phyloP scores from a whole-genome alignment of 352 stramenopile genomes.

The Thraustochytrium sp. region DNA sequence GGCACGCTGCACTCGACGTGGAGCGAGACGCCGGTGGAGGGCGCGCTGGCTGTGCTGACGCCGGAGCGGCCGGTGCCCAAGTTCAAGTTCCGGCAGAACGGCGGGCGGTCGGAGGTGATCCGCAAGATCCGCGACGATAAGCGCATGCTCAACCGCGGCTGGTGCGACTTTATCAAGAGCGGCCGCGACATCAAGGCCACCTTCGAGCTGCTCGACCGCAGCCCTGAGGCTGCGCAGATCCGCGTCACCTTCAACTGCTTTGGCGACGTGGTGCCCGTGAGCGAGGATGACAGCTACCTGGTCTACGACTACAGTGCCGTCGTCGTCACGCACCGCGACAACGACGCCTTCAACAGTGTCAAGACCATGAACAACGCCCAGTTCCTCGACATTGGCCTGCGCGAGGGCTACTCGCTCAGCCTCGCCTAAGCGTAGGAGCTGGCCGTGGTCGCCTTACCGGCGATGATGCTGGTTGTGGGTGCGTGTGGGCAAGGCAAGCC shows the following conservation, averaged over 20 bases:
- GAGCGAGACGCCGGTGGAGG: constrained; percentile 32
- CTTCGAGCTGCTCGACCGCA: constrained; percentile 19
- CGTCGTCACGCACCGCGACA: not conserved
- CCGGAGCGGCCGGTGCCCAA: constrained; percentile 24
- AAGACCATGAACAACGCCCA: constrained; percentile 28
- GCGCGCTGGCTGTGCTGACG: constrained; percentile 4
- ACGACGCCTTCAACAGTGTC: constrained; percentile 8
- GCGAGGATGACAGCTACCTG: not conserved
- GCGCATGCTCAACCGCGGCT: constrained; percentile 2
- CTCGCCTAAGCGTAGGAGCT: not conserved
- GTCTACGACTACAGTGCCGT: not conserved
- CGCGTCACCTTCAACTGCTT: not conserved
- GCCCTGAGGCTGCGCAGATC: not conserved
- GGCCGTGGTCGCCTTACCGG: too few species aligned
- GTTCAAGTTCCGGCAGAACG: constrained; percentile 37
- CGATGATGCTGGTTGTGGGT: too few species aligned
- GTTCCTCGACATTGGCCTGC: constrained; percentile 9
- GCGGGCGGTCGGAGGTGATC: constrained; percentile 7
- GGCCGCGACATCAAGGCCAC: not conserved
- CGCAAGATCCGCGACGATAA: constrained; percentile 32
- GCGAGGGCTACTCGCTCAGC: not conserved
- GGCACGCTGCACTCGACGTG: constrained; percentile 6
- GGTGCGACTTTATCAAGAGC: constrained; percentile 32
- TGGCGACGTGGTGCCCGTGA: not conserved
- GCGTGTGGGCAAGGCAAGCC: too few species aligned